Evolutionary conservation across 116 monocot species (phyloP).

Genomic region (Papilionanthe hybrid): DNA sequence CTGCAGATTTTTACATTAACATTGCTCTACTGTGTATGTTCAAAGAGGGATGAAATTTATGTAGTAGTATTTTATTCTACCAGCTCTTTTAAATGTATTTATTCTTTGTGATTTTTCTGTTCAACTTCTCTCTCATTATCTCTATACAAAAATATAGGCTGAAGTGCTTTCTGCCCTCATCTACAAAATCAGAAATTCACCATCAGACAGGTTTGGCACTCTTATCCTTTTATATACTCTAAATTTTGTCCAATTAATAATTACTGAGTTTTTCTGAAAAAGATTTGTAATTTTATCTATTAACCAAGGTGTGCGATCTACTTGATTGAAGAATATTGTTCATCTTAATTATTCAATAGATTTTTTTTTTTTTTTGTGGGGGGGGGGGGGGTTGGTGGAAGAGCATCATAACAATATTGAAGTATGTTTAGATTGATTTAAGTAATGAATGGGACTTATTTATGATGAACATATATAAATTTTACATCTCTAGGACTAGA

Average conservation of each 20-base stretch:
- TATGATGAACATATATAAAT: too few relatives aligned
- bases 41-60: background rate
- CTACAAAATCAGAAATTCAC: conserved; percentile 61
- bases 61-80: too few relatives aligned
- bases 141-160: conserved; percentile 42
- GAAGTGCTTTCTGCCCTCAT: conserved; percentile 84
- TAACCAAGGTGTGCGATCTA: background rate
- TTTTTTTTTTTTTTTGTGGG: too few relatives aligned
- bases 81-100: background rate
- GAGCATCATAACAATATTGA: too few relatives aligned
- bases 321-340: background rate
- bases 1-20: background rate
- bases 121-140: background rate
- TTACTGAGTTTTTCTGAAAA: background rate
- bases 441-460: too few relatives aligned
- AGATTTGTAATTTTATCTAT: background rate
- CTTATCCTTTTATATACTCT: background rate
- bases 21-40: background rate
- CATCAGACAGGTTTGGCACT: conserved; percentile 63
- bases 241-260: background rate
- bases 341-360: too few relatives aligned
- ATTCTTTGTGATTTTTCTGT: background rate
- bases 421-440: too few relatives aligned
- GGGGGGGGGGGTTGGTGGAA: too few relatives aligned
- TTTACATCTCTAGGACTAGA: too few relatives aligned